A percentile compares a stretch with the other conserved stretches of the same genome.
Conservation (phyloP, 2,329 filamentous ascomycete species). For the Dactylellina drechsleri region DNA sequence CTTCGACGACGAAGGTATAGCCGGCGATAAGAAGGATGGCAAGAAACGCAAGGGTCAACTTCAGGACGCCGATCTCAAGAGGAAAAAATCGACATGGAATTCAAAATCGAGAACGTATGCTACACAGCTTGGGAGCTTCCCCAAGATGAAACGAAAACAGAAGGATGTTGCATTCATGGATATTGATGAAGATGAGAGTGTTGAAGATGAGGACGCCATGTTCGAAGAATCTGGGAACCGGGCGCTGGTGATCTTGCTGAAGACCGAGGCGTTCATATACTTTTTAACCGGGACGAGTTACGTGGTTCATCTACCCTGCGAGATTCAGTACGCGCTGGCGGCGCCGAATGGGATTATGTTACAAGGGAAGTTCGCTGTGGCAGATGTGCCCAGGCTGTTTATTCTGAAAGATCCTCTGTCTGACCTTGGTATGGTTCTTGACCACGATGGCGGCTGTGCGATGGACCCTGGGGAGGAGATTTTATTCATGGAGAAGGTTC, state of each 20-base stretch:
- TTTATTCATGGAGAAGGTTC: conserved; percentile 75
- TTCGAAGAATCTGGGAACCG: conserved; percentile 60
- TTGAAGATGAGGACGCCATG: conserved; percentile 60
- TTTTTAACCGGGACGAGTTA: conserved; percentile 88
- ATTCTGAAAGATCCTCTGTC: conserved; percentile 85
- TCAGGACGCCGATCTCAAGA: conserved; percentile 56
- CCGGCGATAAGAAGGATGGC: conserved; percentile 55
- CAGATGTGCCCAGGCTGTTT: conserved; percentile 78
- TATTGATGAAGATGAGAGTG: conserved; percentile 57
- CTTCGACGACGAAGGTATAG: conserved; percentile 62
- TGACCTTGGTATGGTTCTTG: conserved; percentile 84
- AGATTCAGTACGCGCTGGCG: conserved; percentile 86
- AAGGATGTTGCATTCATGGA: conserved; percentile 57
- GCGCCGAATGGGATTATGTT: conserved; percentile 85
- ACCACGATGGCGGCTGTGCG: conserved; percentile 67
- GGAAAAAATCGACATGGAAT: conserved; percentile 57
- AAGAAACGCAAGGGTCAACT: conserved; percentile 56
- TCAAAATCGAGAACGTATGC: conserved; percentile 62
- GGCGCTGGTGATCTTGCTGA: conserved; percentile 89
- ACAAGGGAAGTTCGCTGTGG: conserved; percentile 73
- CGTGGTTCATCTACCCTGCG: conserved; percentile 91
- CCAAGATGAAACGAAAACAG: conserved; percentile 56
- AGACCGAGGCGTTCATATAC: conserved; percentile 91
- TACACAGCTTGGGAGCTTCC: conserved; percentile 58
- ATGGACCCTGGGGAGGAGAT: conserved; percentile 83